These are phyloP conservation scores for Anethum foeniculum DNA, from an alignment of 140 eudicot species.

Conservation along the genomic window DNA sequence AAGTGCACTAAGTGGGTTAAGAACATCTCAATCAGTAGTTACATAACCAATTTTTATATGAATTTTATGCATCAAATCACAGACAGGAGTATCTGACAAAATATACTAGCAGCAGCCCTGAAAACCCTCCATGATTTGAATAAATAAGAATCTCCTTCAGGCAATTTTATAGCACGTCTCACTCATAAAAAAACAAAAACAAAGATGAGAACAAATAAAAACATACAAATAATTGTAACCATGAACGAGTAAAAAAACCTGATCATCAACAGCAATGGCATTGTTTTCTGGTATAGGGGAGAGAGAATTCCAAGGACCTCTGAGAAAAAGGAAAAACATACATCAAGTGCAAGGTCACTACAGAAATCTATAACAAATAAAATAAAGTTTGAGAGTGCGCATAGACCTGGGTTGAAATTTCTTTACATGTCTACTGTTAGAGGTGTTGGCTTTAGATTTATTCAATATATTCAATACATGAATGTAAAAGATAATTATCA, in stretches of 20 bases:
- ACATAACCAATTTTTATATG: not conserved
- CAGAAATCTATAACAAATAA: not conserved
- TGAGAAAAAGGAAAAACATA: constrained; percentile 21
- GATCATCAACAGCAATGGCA: constrained; percentile 64
- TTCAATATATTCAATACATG: no score
- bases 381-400: not conserved
- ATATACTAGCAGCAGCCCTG: not conserved
- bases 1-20: not conserved
- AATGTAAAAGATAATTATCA: no score
- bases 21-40: not conserved
- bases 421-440: not conserved
- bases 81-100: not conserved
- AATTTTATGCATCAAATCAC: not conserved
- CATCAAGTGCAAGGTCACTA: constrained; percentile 8
- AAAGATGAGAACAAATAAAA: no score
- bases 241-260: constrained; percentile 36
- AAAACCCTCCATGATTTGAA: not conserved
- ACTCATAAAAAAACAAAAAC: not conserved
- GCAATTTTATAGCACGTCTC: not conserved
- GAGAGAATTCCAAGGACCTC: constrained; percentile 99
- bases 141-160: not conserved
- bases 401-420: not conserved
- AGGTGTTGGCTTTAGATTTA: not conserved
- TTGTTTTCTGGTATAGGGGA: constrained; percentile 94
- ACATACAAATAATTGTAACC: not conserved